phyloP scores from a whole-genome alignment of 140 eudicot genomes.

The Bidens hawaiensis region DNA sequence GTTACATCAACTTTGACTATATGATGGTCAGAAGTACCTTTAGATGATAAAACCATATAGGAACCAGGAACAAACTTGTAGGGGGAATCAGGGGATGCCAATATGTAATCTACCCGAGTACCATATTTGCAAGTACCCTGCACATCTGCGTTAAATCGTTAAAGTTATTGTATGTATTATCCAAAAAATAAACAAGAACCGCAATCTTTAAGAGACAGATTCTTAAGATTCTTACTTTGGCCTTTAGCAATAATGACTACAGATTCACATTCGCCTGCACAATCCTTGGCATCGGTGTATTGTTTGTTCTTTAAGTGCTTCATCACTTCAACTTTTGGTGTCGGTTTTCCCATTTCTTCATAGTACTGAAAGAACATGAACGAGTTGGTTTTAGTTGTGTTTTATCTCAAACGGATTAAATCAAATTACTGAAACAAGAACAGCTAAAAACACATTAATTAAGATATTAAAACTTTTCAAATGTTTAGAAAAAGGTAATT shows the following conservation, averaged over 20 bases:
- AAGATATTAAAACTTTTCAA: neutral
- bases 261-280: conserved; percentile 92
- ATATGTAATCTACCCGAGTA: conserved; percentile 77
- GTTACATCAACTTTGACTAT: conserved; percentile 83
- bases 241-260: conserved; percentile 97
- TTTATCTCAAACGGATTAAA: neutral
- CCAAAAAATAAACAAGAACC: neutral
- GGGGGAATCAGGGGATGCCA: conserved; percentile 65
- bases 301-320: conserved; percentile 56
- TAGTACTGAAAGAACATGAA: conserved; percentile 52
- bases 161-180: neutral
- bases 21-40: conserved; percentile 99
- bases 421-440: neutral
- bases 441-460: neutral
- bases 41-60: conserved; percentile 81
- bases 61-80: conserved; percentile 93
- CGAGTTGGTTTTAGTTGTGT: neutral
- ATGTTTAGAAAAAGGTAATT: neutral
- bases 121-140: conserved; percentile 98
- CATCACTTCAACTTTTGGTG: conserved; percentile 93
- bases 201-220: neutral
- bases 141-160: conserved; percentile 48
- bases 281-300: conserved; percentile 90
- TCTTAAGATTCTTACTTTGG: conserved; percentile 53
- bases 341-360: conserved; percentile 95